Base-by-base conservation (phyloP, 441 rosid genomes). In the Rhodomyrtus psidioides region DNA sequence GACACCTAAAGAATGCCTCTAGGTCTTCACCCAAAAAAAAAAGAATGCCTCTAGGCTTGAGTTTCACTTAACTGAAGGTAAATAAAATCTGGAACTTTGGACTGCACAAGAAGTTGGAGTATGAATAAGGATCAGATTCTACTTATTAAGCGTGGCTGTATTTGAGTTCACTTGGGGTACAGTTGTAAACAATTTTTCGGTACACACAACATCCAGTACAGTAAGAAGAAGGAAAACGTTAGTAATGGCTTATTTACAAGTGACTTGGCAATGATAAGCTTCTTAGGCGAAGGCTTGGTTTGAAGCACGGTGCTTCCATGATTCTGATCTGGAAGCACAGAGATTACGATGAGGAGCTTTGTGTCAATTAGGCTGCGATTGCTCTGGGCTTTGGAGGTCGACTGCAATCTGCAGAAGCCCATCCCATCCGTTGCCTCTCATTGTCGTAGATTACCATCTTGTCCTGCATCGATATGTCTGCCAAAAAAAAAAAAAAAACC, bases 401-500 rank as follows among this genome's bases (percentile, higher is more conserved):
- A 83, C 94, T 92, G 65, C 99, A 97, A 83, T 92, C 93, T 10
- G 92, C 91, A 56, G 91, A 91, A 1, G 85, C 81, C 99, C 98
- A 97, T 28, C 99, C 99, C 6, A 97, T 94, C 59, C 53, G 85
- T 49, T 97, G 96, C 86, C 90, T 96, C 92, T 97, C 95, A 57
- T 95, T 97, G 89, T 96, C 93, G 85, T 94, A 97, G 44, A 96
- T 91, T 88, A 96, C 92, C 93, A 94, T 87, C 88, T 90, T 95
- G 88, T 97, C 96, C 91, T 91, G 98, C 99, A 97, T 97, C 14
- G 99, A 97, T 90, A 96, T 88, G 88, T 97, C 99, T 97, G 92
- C 65, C n/a, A n/a, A n/a, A n/a, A n/a, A n/a, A n/a, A n/a, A n/a
- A n/a, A n/a, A n/a, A n/a, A 82, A 24, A 58, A 39, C 84, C 30